Conservation (phyloP, 306 rosid genomes). For the Quercus bicolor region DNA sequence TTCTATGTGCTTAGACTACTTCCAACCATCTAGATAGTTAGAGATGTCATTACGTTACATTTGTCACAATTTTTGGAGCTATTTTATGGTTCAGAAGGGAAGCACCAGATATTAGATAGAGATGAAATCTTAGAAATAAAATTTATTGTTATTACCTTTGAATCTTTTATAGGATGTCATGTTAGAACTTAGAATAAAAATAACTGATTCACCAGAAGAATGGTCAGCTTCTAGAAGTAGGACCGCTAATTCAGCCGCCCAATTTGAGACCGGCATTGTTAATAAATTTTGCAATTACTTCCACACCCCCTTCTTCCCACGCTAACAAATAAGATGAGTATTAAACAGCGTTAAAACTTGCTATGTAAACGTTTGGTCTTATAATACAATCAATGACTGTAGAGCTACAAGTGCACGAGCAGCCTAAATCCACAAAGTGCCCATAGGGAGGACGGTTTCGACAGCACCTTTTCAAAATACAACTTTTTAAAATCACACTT, state of each 20-base stretch:
- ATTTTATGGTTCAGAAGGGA: no score
- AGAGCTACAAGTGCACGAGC: no score
- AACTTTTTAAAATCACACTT: no score
- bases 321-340: neutral
- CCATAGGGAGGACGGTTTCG: no score
- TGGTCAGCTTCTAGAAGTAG: conserved; percentile 21
- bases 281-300: no score
- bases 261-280: neutral
- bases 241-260: neutral
- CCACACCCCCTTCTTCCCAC: neutral
- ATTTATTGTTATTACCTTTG: neutral
- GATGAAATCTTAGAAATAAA: neutral
- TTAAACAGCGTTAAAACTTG: neutral
- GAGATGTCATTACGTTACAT: neutral
- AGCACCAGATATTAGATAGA: no score
- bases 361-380: neutral
- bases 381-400: no score
- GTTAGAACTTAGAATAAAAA: neutral
- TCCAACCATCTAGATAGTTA: neutral
- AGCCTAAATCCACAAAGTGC: no score
- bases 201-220: neutral
- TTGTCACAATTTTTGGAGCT: no score
- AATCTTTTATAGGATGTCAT: neutral
- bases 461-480: no score
- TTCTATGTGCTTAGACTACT: neutral